These are phyloP conservation scores for Hyphopichia pseudoburtonii DNA, from an alignment of 1,139 yeast genomes.

Conservation along the genomic window DNA sequence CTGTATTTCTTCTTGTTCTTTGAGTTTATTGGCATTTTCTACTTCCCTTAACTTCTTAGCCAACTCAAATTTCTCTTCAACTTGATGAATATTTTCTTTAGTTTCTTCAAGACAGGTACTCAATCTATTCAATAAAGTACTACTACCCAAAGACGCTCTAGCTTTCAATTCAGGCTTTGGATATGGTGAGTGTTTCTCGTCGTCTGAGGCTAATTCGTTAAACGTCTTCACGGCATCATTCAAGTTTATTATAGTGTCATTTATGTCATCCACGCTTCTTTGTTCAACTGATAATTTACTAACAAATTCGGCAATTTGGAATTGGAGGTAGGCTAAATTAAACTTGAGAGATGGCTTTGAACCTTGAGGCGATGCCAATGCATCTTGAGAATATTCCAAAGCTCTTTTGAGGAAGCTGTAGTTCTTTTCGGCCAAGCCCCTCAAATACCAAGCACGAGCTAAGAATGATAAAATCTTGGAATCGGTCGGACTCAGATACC, in stretches of 20 bases:
- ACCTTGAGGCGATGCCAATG: constrained; percentile 47
- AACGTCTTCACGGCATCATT: constrained; percentile 63
- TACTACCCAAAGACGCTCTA: constrained; percentile 81
- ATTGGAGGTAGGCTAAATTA: constrained; percentile 82
- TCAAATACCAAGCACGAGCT: constrained; percentile 87
- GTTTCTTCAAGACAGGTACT: constrained; percentile 74
- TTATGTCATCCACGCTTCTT: constrained; percentile 64
- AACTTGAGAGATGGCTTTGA: constrained; percentile 53
- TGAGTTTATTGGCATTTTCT: constrained; percentile 45
- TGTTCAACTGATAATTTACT: constrained; percentile 61
- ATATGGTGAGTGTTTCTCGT: constrained; percentile 65
- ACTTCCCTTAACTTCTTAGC: constrained; percentile 69
- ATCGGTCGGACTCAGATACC: constrained; percentile 64
- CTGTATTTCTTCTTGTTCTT: constrained; percentile 40
- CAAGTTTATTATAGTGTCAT: constrained; percentile 56
- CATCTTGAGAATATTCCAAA: constrained; percentile 59
- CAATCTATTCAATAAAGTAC: constrained; percentile 71
- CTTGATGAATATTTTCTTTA: constrained; percentile 58
- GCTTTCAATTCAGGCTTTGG: constrained; percentile 77
- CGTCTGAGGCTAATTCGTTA: constrained; percentile 55
- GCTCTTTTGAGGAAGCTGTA: constrained; percentile 60
- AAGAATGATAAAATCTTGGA: constrained; percentile 67
- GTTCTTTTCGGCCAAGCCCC: constrained; percentile 73
- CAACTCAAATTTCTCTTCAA: constrained; percentile 63
- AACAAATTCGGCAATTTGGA: constrained; percentile 82